Evolutionary conservation across 148 eudicot genomes (phyloP), one percentile per base, ranked within the genome.

Genomic region (Spergularia bocconei): DNA sequence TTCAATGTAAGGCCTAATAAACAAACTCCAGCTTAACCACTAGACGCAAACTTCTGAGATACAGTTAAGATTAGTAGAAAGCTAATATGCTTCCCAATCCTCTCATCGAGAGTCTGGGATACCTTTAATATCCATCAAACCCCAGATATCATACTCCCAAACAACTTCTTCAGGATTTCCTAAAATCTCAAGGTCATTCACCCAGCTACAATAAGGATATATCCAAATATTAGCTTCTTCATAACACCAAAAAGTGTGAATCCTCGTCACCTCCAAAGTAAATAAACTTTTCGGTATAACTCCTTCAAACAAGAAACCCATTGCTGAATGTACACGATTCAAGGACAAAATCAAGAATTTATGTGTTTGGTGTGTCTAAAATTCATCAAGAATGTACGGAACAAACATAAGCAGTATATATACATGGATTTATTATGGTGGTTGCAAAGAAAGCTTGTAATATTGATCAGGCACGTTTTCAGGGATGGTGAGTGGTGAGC

Each of bases 131-230:
- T 73, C 84, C 80, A 77, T 77, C 80, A 81, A 73, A 77, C 73
- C 75, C 80, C 84, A 81, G 61, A 77, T 65, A 73, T 81, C 84
- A 73, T 29, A 17, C 13, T 62, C 78, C 84, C 84, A 81, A 72
- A 81, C 80, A 81, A 81, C 67, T 53, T 81, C 84, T 54, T 81
- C 84, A 61, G 17, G 52, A 54, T 67, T 63, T 54, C 56, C 78
- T 25, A 66, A 58, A 13, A 38, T 6, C 15, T 20, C 38, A 61
- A 69, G 2, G 23, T 50, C 21, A 16, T 38, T 38, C n/a, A 25
- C 62, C 59, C 61, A 71, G 57, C 19, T 60, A 39, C 53, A 73
- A 73, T 38, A 73, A 15, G 84, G 84, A 73, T 77, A 81, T 78
- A 63, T 29, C 44, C 56, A 58, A 65, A 72, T 48, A 58, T 70